Conservation (phyloP, 805 yeast species). For the Spathaspora hagerdaliae region DNA sequence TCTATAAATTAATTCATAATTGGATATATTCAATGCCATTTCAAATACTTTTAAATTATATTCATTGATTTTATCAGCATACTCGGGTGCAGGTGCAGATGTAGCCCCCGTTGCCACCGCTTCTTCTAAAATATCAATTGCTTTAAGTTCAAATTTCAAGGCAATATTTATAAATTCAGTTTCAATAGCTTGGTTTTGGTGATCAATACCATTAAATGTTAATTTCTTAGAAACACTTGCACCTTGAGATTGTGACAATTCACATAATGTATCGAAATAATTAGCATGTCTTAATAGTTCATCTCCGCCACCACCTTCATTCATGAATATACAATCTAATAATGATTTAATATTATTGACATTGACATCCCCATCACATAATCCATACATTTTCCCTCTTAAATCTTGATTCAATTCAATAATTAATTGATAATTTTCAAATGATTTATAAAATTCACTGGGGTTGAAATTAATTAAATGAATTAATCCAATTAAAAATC, state of each 20-base stretch:
- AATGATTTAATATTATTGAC: too few species aligned
- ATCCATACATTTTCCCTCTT: slow-evolving; percentile 7
- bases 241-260: slow-evolving; percentile 17
- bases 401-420: not conserved
- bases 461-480: slow-evolving; percentile 27
- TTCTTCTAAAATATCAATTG: slow-evolving; percentile 19
- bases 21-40: slow-evolving; percentile 17
- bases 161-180: slow-evolving; percentile 15
- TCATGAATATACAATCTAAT: not conserved
- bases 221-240: too few species aligned
- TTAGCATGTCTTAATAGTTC: slow-evolving; percentile 7
- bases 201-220: not conserved
- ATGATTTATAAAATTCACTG: slow-evolving; percentile 17
- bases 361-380: not conserved
- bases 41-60: slow-evolving; percentile 22
- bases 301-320: not conserved
- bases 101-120: too few species aligned
- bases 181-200: slow-evolving; percentile 6
- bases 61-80: slow-evolving; percentile 4
- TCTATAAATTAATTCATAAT: slow-evolving; percentile 17
- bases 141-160: slow-evolving; percentile 21
- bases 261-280: slow-evolving; percentile 29
- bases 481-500: slow-evolving; percentile 32
- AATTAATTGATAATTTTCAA: slow-evolving; percentile 15
- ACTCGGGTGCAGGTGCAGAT: too few species aligned